A percentile compares a stretch with the other conserved stretches of the same genome.
Evolutionary conservation across 495 filamentous ascomycete species (phyloP).

Genomic region (Astrocystis sublimbata): DNA sequence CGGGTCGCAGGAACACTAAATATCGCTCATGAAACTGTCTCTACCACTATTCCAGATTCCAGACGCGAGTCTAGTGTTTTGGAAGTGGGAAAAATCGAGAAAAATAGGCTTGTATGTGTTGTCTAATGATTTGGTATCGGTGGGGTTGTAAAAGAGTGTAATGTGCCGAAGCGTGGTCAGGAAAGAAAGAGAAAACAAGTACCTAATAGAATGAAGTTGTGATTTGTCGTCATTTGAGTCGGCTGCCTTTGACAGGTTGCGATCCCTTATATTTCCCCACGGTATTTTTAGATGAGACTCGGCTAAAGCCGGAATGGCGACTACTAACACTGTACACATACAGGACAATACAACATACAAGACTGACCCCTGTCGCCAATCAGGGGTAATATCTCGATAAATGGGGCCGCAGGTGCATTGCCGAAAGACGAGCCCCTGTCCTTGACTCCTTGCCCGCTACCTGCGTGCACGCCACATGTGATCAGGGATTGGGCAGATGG

Average conservation of each 20-base stretch:
- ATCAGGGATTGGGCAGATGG: too few species aligned
- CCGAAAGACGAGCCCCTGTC: too few species aligned
- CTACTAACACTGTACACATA: too few species aligned
- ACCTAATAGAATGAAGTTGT: background rate
- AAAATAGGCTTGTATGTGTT: background rate
- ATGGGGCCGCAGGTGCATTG: too few species aligned
- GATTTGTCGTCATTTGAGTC: background rate
- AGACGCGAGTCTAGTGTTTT: background rate
- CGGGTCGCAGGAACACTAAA: too few species aligned
- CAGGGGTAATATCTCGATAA: too few species aligned
- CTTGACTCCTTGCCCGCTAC: too few species aligned
- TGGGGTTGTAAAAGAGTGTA: background rate
- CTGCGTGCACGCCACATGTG: too few species aligned
- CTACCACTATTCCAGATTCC: background rate
- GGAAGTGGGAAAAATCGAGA: background rate
- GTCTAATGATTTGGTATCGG: too few species aligned
- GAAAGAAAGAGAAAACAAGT: background rate
- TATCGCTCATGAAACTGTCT: background rate
- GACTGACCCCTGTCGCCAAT: too few species aligned
- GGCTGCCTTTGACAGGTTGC: background rate
- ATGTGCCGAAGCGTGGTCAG: background rate
- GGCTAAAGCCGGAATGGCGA: background rate
- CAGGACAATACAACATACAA: too few species aligned
- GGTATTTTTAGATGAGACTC: slow-evolving; percentile 3
- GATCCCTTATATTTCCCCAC: too few species aligned